Evolutionary conservation across 2,329 filamentous ascomycete genomes (phyloP).

Genomic region (Aspergillus sp.): DNA sequence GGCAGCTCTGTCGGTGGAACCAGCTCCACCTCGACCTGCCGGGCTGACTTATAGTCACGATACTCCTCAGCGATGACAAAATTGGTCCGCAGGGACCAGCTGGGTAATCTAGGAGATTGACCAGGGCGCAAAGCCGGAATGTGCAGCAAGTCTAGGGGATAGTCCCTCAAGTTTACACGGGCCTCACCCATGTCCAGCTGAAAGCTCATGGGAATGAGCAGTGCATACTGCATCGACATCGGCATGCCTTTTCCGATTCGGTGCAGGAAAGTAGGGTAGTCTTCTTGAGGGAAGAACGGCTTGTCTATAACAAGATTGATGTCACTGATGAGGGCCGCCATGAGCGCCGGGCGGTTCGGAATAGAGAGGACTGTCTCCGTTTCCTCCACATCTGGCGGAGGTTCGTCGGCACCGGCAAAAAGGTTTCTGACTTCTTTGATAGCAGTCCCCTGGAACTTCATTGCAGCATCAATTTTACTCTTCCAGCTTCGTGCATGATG

Average conservation of each 20-base stretch:
- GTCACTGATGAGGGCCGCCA: constrained; percentile 78
- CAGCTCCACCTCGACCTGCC: constrained; percentile 78
- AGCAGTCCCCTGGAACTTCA: constrained; percentile 66
- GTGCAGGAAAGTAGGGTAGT: constrained; percentile 81
- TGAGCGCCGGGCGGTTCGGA: constrained; percentile 78
- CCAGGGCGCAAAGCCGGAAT: constrained; percentile 78
- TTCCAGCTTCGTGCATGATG: constrained; percentile 93
- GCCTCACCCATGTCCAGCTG: constrained; percentile 89
- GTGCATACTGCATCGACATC: constrained; percentile 80
- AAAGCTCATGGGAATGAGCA: constrained; percentile 87
- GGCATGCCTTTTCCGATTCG: constrained; percentile 97
- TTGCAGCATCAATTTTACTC: constrained; percentile 76
- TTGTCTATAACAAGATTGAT: constrained; percentile 85
- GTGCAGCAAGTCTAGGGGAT: constrained; percentile 87
- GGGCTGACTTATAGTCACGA: constrained; percentile 73
- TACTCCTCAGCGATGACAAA: constrained; percentile 97
- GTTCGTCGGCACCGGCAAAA: constrained; percentile 79
- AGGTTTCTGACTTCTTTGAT: constrained; percentile 75
- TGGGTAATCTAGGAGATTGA: constrained; percentile 76
- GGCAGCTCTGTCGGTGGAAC: constrained; percentile 65
- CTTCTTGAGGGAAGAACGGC: constrained; percentile 80
- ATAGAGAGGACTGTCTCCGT: constrained; percentile 82
- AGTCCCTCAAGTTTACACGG: constrained; percentile 82
- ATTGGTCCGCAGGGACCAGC: constrained; percentile 80
- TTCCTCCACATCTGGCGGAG: constrained; percentile 79